Evolutionary conservation across 768 basidiomycete genomes (phyloP), one percentile per base, ranked within the genome.

Genomic region (Suillus bovinus): DNA sequence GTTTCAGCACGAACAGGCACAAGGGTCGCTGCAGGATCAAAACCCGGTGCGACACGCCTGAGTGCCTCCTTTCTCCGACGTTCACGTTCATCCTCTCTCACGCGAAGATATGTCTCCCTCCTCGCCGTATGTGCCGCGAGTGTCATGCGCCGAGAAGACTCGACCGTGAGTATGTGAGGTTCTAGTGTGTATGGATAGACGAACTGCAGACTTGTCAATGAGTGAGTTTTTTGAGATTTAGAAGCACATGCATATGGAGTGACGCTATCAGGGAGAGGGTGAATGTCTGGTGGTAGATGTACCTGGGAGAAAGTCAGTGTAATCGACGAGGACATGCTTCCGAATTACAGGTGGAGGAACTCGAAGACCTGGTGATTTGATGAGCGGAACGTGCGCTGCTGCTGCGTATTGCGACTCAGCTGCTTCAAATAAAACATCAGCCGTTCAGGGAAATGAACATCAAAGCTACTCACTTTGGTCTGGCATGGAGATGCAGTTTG

Each of bases 151-250:
- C 93, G 87, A 0, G 91, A 82, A 0, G 90, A 86, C 70, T 91
- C 91, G 44, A 93, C 76, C 2, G 86, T 84, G 58, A 96, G 74
- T 66, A 94, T 80, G 71, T 96, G 95, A 0, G 88, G 84, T 70
- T 99, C 96, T 58, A 99, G 84, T 4, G 94, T 90, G 80, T 94
- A 98, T 2, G 96, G 96, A 70, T 98, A 99, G 47, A 92, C 96
- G 69, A 98, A 97, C 96, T 99, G 72, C 6, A 47, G 39, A 59
- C n/a, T 13, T 57, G 58, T 34, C 11, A 53, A 65, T 33, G 58
- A 59, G 46, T 47, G 52, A 49, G 50, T 6, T 46, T 58, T 1
- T 41, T 17, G 29, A 20, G 11, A 5, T 22, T 20, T 34, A 20
- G 24, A 27, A 7, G 42, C 16, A 74, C 86, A 68, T 67, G 96